phyloP scores from a whole-genome alignment of 73 alveolate genomes.

The Paramecium sonneborni region DNA sequence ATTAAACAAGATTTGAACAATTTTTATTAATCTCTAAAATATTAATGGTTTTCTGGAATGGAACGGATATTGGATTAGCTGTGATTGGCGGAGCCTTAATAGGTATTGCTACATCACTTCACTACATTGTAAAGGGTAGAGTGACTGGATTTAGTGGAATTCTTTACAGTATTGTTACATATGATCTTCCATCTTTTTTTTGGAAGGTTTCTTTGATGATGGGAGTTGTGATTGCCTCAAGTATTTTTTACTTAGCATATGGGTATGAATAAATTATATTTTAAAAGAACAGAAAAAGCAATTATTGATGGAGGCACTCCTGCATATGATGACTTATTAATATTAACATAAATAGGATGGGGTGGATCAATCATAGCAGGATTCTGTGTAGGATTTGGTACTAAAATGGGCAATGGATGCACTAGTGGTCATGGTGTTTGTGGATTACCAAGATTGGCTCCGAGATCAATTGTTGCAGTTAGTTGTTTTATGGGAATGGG shows the following conservation, averaged over 20 bases:
- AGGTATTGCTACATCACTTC: constrained; percentile 76
- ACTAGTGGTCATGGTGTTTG: constrained; percentile 99
- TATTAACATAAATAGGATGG: constrained; percentile 67
- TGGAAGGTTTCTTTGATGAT: constrained; percentile 73
- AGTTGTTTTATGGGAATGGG: constrained; percentile 81
- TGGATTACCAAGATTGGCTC: constrained; percentile 94
- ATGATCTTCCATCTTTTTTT: constrained; percentile 55
- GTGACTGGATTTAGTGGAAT: constrained; percentile 87
- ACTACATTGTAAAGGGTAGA: constrained; percentile 76
- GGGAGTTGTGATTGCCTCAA: constrained; percentile 71
- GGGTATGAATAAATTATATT: constrained; percentile 30
- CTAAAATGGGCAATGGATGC: constrained; percentile 97
- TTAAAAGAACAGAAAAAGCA: constrained; percentile 6
- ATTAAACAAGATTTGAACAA: constrained; percentile 22
- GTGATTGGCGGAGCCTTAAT: constrained; percentile 81
- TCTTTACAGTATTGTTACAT: constrained; percentile 63
- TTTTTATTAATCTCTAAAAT: neutral
- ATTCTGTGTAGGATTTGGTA: constrained; percentile 93
- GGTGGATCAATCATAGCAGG: constrained; percentile 87
- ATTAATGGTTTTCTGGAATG: constrained; percentile 40
- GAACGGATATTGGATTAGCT: constrained; percentile 56
- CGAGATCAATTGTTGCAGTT: constrained; percentile 83
- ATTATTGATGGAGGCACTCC: constrained; percentile 51
- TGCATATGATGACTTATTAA: constrained; percentile 66
- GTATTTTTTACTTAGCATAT: constrained; percentile 61